phyloP scores from a whole-genome alignment of 2,329 filamentous ascomycete genomes.

The Leptosphaerulina australis region DNA sequence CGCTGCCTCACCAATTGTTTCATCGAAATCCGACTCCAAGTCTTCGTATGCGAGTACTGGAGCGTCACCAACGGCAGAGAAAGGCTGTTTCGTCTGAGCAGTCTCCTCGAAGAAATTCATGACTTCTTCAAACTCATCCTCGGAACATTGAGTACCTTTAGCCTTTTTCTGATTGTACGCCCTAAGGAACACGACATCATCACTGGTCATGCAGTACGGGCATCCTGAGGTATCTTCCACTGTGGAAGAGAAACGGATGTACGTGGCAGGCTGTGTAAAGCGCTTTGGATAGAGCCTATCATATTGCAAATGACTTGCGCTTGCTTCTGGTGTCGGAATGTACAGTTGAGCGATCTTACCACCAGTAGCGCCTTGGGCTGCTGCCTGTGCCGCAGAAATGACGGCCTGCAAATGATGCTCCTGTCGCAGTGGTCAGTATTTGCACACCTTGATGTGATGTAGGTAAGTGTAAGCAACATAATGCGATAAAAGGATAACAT shows the following conservation, averaged over 20 bases:
- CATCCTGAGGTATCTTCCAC: conserved; percentile 93
- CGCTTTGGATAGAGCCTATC: conserved; percentile 80
- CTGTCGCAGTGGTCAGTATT: conserved; percentile 56
- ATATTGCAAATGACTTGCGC: conserved; percentile 74
- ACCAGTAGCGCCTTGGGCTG: conserved; percentile 55
- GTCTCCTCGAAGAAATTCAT: conserved; percentile 96
- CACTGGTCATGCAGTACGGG: conserved; percentile 91
- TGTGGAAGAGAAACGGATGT: conserved; percentile 97
- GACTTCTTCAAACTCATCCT: conserved; percentile 90
- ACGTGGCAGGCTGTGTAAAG: conserved; percentile 86
- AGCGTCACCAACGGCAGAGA: conserved; percentile 86
- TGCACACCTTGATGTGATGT: background rate
- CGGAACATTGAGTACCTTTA: conserved; percentile 69
- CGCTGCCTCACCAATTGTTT: conserved; percentile 60
- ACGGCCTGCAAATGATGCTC: conserved; percentile 95
- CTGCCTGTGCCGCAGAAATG: conserved; percentile 67
- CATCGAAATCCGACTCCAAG: conserved; percentile 68
- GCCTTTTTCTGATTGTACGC: conserved; percentile 80
- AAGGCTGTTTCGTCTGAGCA: conserved; percentile 81
- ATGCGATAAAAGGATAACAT: background rate
- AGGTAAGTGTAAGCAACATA: conserved; percentile 19
- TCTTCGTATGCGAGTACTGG: conserved; percentile 67
- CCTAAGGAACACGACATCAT: conserved; percentile 85
- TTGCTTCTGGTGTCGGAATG: conserved; percentile 71
- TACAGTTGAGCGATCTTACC: conserved; percentile 67